These are phyloP conservation scores for Didymella pomorum DNA, from an alignment of 2,329 filamentous ascomycete genomes.

Conservation along the genomic window DNA sequence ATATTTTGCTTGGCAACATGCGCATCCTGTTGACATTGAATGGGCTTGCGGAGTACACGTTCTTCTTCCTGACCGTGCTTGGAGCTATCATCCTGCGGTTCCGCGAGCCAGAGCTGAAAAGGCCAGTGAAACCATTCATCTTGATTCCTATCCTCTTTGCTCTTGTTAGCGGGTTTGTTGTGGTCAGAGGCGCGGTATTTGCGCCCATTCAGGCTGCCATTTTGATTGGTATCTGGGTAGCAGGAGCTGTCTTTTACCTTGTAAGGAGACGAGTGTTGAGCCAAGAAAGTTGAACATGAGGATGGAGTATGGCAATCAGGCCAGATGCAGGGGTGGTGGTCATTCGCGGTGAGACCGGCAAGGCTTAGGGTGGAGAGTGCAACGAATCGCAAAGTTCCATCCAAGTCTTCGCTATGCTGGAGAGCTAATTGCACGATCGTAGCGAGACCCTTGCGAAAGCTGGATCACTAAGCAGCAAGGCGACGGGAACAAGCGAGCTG, in stretches of 20 bases:
- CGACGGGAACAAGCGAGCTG: slow-evolving; percentile 12
- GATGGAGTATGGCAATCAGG: background rate
- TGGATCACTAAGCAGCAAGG: background rate
- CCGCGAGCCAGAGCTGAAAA: slow-evolving; percentile 61
- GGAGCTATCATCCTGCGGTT: slow-evolving; percentile 66
- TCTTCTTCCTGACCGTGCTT: slow-evolving; percentile 70
- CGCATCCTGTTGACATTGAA: slow-evolving; percentile 65
- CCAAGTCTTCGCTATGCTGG: background rate
- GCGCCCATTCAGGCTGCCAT: slow-evolving; percentile 44
- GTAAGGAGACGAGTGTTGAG: slow-evolving; percentile 9
- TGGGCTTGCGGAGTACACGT: slow-evolving; percentile 60
- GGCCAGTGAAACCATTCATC: slow-evolving; percentile 67
- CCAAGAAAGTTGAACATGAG: background rate
- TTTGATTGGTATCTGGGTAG: slow-evolving; percentile 41
- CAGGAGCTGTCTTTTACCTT: slow-evolving; percentile 34
- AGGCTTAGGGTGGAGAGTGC: background rate
- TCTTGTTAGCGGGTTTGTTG: slow-evolving; percentile 60
- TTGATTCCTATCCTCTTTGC: slow-evolving; percentile 63
- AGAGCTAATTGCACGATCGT: background rate
- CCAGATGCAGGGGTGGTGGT: background rate
- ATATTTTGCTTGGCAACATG: slow-evolving; percentile 70
- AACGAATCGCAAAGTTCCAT: background rate
- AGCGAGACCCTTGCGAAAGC: background rate
- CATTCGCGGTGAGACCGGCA: background rate
- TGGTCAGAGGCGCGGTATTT: slow-evolving; percentile 47